phyloP scores from a whole-genome alignment of 2,329 filamentous ascomycete genomes.

The Fusarium pseudocircinatum region DNA sequence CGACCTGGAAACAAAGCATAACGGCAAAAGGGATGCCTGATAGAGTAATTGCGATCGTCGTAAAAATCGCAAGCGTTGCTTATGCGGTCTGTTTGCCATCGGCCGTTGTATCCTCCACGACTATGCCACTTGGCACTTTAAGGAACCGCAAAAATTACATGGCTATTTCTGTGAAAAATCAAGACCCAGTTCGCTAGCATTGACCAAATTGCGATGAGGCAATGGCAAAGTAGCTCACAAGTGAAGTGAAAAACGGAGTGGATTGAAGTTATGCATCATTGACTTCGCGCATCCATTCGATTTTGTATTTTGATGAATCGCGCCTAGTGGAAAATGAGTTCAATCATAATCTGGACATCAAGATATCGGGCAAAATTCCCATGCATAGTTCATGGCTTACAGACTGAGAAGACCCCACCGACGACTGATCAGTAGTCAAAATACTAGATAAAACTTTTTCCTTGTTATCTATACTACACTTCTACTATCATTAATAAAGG shows the following conservation, averaged over 20 bases:
- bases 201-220: no score
- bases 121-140: neutral
- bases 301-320: no score
- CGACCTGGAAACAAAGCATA: accelerated
- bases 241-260: neutral
- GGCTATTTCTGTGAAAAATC: no score
- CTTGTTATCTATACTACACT: neutral
- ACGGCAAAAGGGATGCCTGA: no score
- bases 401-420: neutral
- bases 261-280: neutral
- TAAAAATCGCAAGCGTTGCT: neutral
- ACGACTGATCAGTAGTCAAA: no score
- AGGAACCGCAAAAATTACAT: no score
- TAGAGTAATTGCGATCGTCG: neutral
- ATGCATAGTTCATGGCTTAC: neutral
- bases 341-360: accelerated
- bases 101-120: neutral
- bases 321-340: no score
- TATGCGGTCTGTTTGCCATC: neutral
- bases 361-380: accelerated
- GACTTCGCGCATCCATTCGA: neutral
- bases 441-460: neutral
- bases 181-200: no score
- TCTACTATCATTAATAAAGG: neutral
- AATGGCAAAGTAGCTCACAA: no score